Percentiles rank a stretch among this genome's conserved stretches.
These are phyloP conservation scores for Calonectria hawksworthii DNA, from an alignment of 2,329 filamentous ascomycete species.

Conservation along the genomic window DNA sequence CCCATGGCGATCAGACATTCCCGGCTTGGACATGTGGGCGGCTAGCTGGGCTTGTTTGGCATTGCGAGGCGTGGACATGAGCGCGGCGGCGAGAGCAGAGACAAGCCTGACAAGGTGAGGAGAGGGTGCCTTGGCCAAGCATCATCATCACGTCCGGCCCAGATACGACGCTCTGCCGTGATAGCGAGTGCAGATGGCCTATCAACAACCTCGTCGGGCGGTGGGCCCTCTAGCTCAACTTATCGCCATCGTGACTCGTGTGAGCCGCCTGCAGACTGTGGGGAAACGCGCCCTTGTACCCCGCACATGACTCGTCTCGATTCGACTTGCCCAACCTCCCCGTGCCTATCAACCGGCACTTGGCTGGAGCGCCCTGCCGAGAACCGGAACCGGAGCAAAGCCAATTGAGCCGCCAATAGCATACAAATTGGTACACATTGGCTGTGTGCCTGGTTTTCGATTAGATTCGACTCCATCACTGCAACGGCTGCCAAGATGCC, in stretches of 20 bases:
- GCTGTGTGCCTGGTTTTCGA: background rate
- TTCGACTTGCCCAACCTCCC: constrained; percentile 5
- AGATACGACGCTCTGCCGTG: background rate
- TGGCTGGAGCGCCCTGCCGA: background rate
- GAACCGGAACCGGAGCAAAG: constrained; percentile 1
- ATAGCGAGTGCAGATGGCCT: constrained; percentile 1
- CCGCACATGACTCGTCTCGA: constrained; percentile 3
- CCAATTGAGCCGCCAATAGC: background rate
- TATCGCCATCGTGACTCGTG: constrained; percentile 3
- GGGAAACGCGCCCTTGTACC: background rate
- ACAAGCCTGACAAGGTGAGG: background rate
- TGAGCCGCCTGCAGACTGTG: background rate
- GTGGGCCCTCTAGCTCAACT: background rate
- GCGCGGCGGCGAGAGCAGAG: background rate
- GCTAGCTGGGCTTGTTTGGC: background rate
- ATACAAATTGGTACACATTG: background rate
- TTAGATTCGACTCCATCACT: background rate
- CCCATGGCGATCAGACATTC: background rate
- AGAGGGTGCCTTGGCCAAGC: background rate
- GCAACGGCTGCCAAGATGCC: background rate
- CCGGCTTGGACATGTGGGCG: background rate
- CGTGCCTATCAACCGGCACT: background rate
- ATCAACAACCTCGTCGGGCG: background rate
- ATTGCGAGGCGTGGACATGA: background rate
- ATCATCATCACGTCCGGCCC: background rate